phyloP scores from a whole-genome alignment of 345 rosid genomes.

The Streptanthus diversifolius region DNA sequence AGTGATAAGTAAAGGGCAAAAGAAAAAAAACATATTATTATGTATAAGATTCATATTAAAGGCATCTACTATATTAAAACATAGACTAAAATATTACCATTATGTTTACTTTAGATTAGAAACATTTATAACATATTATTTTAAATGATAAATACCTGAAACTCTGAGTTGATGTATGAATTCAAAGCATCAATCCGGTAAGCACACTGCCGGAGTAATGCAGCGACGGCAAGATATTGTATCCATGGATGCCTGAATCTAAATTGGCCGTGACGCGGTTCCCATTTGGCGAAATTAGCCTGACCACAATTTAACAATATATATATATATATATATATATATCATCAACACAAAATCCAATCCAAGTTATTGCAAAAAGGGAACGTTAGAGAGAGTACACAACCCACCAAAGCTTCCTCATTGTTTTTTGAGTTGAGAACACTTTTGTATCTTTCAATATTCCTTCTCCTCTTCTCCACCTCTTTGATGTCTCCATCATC shows the following conservation, averaged over 20 bases:
- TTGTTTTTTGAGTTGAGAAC: conserved; percentile 52
- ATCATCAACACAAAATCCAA: background rate
- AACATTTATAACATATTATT: background rate
- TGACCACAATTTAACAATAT: conserved; percentile 12
- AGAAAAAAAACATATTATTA: background rate
- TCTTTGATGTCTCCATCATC: conserved; percentile 31
- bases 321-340: no score
- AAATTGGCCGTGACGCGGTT: conserved; percentile 86
- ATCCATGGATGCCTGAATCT: conserved; percentile 77
- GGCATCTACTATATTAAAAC: background rate
- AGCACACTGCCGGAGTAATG: conserved; percentile 61
- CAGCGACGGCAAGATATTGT: conserved; percentile 59
- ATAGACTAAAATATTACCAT: background rate
- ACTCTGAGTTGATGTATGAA: conserved; percentile 44
- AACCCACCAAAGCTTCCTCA: conserved; percentile 72
- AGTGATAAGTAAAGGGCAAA: background rate
- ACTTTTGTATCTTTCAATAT: conserved; percentile 48
- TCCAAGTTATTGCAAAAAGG: background rate
- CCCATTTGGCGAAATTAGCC: conserved; percentile 94
- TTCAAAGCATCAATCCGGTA: conserved; percentile 61
- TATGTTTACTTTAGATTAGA: background rate
- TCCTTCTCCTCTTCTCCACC: conserved; percentile 35
- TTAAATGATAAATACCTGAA: conserved; percentile 37
- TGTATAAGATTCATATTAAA: conserved; percentile 5
- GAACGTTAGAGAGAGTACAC: background rate